Evolutionary conservation across 371 early-diverging fungal genomes (phyloP).

Genomic region (Rhizopus arrhizus): DNA sequence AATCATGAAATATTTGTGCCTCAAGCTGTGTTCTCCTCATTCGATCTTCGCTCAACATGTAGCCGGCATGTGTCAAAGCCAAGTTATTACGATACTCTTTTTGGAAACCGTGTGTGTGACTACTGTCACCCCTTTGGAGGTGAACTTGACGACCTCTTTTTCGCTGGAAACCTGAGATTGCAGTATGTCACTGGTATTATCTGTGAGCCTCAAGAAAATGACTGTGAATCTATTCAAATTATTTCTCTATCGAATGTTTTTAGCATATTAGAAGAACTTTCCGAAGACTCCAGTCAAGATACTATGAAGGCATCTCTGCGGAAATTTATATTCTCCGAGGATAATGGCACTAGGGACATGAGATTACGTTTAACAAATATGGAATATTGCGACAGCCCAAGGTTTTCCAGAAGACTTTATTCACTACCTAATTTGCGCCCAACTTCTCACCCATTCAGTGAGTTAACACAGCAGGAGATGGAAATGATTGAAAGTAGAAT

Average conservation of each 20-base stretch:
- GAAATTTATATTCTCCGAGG: no score
- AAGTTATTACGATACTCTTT: not conserved
- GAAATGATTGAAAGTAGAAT: not conserved
- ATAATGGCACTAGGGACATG: no score
- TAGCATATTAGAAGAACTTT: not conserved
- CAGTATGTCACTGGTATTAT: conserved; percentile 28
- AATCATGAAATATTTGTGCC: conserved; percentile 23
- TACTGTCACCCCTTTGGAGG: conserved; percentile 31
- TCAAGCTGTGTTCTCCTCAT: conserved; percentile 14
- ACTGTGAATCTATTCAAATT: conserved; percentile 4
- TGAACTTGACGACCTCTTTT: conserved; percentile 22
- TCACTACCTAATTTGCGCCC: no score
- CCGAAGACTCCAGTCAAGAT: not conserved
- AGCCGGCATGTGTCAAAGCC: conserved; percentile 6
- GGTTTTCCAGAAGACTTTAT: not conserved
- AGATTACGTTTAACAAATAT: not conserved
- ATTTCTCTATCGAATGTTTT: not conserved
- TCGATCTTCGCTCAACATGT: conserved; percentile 2
- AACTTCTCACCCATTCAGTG: not conserved
- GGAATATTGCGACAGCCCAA: not conserved
- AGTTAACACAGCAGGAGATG: not conserved
- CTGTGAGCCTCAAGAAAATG: conserved; percentile 8
- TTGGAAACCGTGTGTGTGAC: not conserved
- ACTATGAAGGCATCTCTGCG: no score
- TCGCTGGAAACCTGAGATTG: conserved; percentile 25